These are phyloP conservation scores for Myriosclerotinia duriaeana DNA, from an alignment of 2,329 filamentous ascomycete species.

Conservation along the genomic window DNA sequence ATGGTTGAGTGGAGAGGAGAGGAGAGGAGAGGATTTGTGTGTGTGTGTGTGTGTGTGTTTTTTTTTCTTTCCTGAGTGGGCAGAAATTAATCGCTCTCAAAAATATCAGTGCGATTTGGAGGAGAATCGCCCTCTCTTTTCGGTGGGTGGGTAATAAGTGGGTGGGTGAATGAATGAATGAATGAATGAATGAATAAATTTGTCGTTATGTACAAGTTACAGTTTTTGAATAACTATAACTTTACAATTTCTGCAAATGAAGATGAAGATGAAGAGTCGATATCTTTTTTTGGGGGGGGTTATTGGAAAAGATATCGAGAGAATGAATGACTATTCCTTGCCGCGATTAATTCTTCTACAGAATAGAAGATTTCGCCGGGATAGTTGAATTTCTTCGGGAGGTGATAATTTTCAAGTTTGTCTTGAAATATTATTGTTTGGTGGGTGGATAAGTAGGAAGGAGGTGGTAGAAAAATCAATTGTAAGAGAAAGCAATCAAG, in stretches of 20 bases:
- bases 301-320: slow-evolving; percentile 24
- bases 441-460: no score
- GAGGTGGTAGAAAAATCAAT: slow-evolving; percentile 9
- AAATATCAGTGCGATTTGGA: slow-evolving; percentile 28
- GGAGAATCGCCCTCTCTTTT: slow-evolving; percentile 29
- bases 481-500: slow-evolving; percentile 3
- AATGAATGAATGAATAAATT: not conserved
- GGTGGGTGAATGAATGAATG: slow-evolving; percentile 10
- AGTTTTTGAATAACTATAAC: no score
- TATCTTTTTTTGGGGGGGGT: not conserved
- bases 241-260: no score
- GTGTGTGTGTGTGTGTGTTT: not conserved
- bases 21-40: slow-evolving; percentile 22
- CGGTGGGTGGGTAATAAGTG: slow-evolving; percentile 25
- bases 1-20: slow-evolving; percentile 22
- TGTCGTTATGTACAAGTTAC: slow-evolving; percentile 17
- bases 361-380: slow-evolving; percentile 37
- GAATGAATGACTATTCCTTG: slow-evolving; percentile 32
- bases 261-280: slow-evolving; percentile 14
- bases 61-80: slow-evolving; percentile 31
- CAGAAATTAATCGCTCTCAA: slow-evolving; percentile 41
- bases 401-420: slow-evolving; percentile 15
- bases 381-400: slow-evolving; percentile 8
- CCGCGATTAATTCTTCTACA: slow-evolving; percentile 37
- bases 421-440: slow-evolving; percentile 22